A percentile compares a stretch with the other conserved stretches of the same genome.
These are phyloP conservation scores for Cryomyces minteri DNA, from an alignment of 495 filamentous ascomycete genomes.

Conservation along the genomic window DNA sequence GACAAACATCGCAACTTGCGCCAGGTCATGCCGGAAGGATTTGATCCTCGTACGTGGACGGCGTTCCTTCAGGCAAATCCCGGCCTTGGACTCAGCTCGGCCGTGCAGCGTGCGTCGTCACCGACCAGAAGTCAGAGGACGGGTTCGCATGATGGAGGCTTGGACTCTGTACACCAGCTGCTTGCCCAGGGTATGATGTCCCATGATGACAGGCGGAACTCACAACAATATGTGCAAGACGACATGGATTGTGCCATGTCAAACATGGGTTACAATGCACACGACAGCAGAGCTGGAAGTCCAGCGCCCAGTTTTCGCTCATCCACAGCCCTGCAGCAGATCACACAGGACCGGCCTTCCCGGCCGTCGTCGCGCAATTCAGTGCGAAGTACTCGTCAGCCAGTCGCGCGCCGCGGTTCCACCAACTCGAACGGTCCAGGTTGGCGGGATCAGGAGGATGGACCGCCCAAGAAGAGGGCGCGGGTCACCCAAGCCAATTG, in stretches of 20 bases:
- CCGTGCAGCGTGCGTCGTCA: not conserved
- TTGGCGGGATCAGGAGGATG: slow-evolving; percentile 9
- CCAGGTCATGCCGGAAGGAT: slow-evolving; percentile 39
- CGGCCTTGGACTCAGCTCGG: not conserved
- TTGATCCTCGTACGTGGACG: slow-evolving; percentile 53
- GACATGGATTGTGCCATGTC: not conserved
- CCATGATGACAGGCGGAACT: not conserved
- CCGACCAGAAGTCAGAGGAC: too few species aligned
- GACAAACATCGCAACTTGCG: slow-evolving; percentile 40
- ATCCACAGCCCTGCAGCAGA: slow-evolving; percentile 8
- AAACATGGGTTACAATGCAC: slow-evolving; percentile 7
- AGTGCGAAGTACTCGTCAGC: slow-evolving; percentile 10
- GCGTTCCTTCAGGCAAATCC: slow-evolving; percentile 2
- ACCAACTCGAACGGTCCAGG: not conserved
- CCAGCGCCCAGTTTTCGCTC: slow-evolving; percentile 20
- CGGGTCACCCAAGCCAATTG: slow-evolving; percentile 51
- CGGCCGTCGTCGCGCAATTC: slow-evolving; percentile 14
- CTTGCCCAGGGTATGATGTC: not conserved
- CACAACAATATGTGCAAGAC: not conserved
- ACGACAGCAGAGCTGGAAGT: slow-evolving; percentile 19
- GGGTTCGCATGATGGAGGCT: too few species aligned
- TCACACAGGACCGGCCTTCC: slow-evolving; percentile 12
- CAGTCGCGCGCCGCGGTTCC: not conserved
- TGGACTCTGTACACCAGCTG: not conserved
- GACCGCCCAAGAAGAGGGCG: slow-evolving; percentile 45